Evolutionary conservation across 345 rosid genomes (phyloP), one percentile per base, ranked within the genome.

Genomic region (Citrus inodora): DNA sequence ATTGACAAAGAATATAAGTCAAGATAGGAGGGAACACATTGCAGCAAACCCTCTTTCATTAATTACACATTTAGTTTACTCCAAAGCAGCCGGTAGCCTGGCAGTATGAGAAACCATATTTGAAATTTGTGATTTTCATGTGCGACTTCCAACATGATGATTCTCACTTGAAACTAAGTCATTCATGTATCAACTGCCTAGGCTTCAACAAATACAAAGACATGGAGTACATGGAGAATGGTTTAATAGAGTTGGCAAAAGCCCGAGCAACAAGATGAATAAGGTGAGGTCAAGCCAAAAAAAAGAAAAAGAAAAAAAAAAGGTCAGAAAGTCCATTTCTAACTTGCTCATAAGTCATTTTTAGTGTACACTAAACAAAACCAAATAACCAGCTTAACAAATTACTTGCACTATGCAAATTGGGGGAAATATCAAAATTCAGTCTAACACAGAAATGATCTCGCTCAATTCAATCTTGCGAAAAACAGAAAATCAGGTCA

Each of bases 401-500:
- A 74, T 21, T 37, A 73, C 38, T 6, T 2, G 22, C 9, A 19
- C 19, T 1, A 53, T 16, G 22, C 58, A 53, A 53, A 53, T 53
- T 17, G 22, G 58, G 17, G 51, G 17, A 46, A 53, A 53, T 17
- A 16, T 53, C 5, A 27, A 19, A 61, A 60, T 55, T 25, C 25
- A 9, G 37, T 24, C 25, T 25, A 75, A 64, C 30, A 24, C 70
- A 38, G 53, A 74, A 61, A 16, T 27, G 40, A 27, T 16, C 38
- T 55, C 13, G 13, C 6, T 28, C 25, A 66, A 51, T 28, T 51
- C 58, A 70, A 21, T 70, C 40, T 28, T 51, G 61, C 40, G 11
- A 37, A 42, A 46, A 65, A 51, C 60, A 33, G 24, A 76, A 76
- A 76, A 16, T 76, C 65, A 67, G 71, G 48, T 55, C 48, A 56